A percentile compares a stretch with the other conserved stretches of the same genome.
Evolutionary conservation across 306 rosid genomes (phyloP).

Genomic region (Aeschynomene evenia): DNA sequence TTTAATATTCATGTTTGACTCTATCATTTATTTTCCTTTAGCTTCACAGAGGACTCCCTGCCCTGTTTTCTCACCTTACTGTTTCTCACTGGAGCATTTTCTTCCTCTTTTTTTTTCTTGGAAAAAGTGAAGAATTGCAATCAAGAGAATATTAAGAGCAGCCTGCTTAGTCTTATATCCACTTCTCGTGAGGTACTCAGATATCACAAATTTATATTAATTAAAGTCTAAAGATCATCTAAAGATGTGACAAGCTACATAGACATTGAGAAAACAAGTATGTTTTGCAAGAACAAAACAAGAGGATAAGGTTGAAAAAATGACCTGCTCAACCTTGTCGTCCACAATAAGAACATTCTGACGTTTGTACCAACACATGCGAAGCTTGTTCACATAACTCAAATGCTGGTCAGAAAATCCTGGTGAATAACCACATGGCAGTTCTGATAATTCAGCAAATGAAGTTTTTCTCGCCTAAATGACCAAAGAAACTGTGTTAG

Average conservation of each 20-base stretch:
- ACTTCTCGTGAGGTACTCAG: neutral
- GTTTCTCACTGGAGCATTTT: neutral
- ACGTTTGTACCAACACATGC: constrained; percentile 40
- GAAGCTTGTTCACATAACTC: constrained; percentile 45
- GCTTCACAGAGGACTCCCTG: neutral
- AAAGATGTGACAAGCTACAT: neutral
- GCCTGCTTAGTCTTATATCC: neutral
- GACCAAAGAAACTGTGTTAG: constrained; percentile 3
- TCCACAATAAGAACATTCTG: constrained; percentile 40
- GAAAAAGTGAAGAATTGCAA: neutral
- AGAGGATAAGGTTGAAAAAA: constrained; percentile 20
- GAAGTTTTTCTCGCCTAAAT: constrained; percentile 33
- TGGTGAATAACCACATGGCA: constrained; percentile 27
- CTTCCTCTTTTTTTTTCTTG: neutral
- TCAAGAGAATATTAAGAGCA: neutral
- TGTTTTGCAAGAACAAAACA: neutral
- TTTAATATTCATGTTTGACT: neutral
- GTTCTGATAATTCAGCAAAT: constrained; percentile 27
- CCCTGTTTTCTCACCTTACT: neutral
- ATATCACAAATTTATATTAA: neutral
- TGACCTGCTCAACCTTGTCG: constrained; percentile 39
- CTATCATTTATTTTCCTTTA: neutral
- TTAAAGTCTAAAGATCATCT: constrained; percentile 11
- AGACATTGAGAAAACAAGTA: neutral
- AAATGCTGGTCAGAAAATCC: constrained; percentile 32